phyloP scores from a whole-genome alignment of 1,139 yeast genomes.

The Candida neerlandica region DNA sequence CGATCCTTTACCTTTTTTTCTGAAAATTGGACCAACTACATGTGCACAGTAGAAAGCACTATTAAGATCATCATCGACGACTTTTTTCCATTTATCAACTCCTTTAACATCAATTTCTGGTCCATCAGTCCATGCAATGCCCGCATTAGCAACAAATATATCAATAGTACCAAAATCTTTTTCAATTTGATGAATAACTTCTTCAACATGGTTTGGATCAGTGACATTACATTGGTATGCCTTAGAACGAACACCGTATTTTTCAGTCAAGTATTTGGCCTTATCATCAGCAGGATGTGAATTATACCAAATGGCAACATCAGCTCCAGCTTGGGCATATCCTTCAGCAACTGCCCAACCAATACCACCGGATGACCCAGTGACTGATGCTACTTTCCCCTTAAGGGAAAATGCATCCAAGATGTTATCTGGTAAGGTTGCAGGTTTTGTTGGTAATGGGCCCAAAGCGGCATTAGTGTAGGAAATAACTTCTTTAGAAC shows the following conservation, averaged over 20 bases:
- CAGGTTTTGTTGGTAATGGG: slow-evolving; percentile 42
- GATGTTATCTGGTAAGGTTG: slow-evolving; percentile 34
- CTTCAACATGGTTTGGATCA: slow-evolving; percentile 38
- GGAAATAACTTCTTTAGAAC: slow-evolving; percentile 11
- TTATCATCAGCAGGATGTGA: slow-evolving; percentile 32
- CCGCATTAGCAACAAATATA: slow-evolving; percentile 59
- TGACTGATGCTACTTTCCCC: slow-evolving; percentile 42
- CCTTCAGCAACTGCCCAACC: slow-evolving; percentile 49
- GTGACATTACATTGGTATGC: slow-evolving; percentile 46
- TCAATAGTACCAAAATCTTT: slow-evolving; percentile 46
- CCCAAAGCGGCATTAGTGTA: slow-evolving; percentile 38
- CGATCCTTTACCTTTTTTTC: slow-evolving; percentile 36
- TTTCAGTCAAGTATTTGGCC: slow-evolving; percentile 31
- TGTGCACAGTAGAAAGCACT: slow-evolving; percentile 49
- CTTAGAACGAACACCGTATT: slow-evolving; percentile 27
- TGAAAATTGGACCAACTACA: slow-evolving; percentile 49
- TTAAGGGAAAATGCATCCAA: slow-evolving; percentile 40
- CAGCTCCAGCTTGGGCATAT: slow-evolving; percentile 48
- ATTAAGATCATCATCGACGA: slow-evolving; percentile 51
- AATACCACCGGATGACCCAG: slow-evolving; percentile 50
- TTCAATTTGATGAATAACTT: slow-evolving; percentile 33
- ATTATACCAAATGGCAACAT: slow-evolving; percentile 49
- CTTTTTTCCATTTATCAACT: slow-evolving; percentile 50
- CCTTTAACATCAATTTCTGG: slow-evolving; percentile 42
- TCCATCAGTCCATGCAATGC: slow-evolving; percentile 43